These are phyloP conservation scores for Blastocystis hominis DNA, from an alignment of 352 stramenopile species.

Conservation along the genomic window DNA sequence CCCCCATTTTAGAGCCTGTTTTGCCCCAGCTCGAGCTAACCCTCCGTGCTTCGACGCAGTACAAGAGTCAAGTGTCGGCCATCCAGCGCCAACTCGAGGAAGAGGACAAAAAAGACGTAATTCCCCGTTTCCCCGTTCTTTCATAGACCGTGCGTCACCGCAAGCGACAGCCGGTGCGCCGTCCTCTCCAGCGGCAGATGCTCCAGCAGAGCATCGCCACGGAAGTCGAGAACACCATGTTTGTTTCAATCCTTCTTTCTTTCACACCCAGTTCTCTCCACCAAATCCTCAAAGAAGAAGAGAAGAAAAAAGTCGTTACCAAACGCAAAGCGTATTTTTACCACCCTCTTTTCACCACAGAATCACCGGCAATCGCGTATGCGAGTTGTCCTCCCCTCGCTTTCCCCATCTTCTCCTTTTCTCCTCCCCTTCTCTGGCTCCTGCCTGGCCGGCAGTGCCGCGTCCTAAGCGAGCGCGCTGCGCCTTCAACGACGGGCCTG, in stretches of 20 bases:
- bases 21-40: slow-evolving; percentile 13
- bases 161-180: neutral
- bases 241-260: neutral
- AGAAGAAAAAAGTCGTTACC: slow-evolving; percentile 8
- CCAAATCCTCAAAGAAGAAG: slow-evolving; percentile 45
- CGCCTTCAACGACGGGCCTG: neutral
- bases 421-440: neutral
- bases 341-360: neutral
- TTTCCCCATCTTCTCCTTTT: slow-evolving; percentile 1
- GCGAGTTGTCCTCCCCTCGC: neutral
- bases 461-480: neutral
- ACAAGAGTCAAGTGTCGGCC: slow-evolving; percentile 30
- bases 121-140: neutral
- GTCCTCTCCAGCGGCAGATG: slow-evolving; percentile 20
- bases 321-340: slow-evolving; percentile 16
- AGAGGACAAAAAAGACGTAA: slow-evolving; percentile 18
- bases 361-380: slow-evolving; percentile 25
- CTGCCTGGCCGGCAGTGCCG: neutral
- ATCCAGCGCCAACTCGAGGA: slow-evolving; percentile 10
- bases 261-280: slow-evolving; percentile 19
- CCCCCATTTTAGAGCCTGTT: neutral
- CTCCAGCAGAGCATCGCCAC: slow-evolving; percentile 10
- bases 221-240: slow-evolving; percentile 53
- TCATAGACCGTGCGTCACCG: neutral
- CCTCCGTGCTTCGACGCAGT: slow-evolving; percentile 16